Evolutionary conservation across 1,139 yeast genomes (phyloP), one percentile per base, ranked within the genome.

Genomic region (Sugiyamaella grinbergsii): DNA sequence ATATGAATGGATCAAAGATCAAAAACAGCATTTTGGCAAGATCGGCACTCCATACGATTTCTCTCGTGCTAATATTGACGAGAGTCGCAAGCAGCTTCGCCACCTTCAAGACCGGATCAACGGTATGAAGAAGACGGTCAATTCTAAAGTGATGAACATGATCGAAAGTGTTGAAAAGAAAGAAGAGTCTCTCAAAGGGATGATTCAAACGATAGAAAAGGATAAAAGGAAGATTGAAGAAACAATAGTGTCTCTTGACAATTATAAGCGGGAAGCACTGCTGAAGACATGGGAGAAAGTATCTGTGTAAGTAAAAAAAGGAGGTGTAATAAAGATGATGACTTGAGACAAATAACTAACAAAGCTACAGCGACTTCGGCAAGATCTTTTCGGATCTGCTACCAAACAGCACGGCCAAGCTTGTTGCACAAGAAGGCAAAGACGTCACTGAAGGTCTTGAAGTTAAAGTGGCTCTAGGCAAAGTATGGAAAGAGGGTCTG

Each of bases 401-500:
- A 49, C 97, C 98, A 0, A 91, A 90, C 8, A 86, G 96, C 4
- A 86, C 83, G 69, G 95, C 98, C 5, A 90, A 90, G 67, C 76
- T 94, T 56, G 96, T 85, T 2, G 91, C 95, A 0, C 79, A 83
- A 1, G 89, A 88, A 60, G 80, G 81, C 41, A 77, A 79, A 62
- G 95, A 90, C 62, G 88, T 94, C 6, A 87, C 96, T 0, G 81
- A 86, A 58, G 99, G 99, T 22, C 74, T 94, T 26, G 96, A 89
- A 65, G 95, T 94, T 29, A 86, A 84, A 65, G 98, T 94, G 1
- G 83, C 88, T 62, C 73, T 94, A 23, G 98, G 98, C 4, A 82
- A 80, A 47, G 90, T 91, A 7, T 93, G 98, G 98, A 94, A 94
- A 66, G 96, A 91, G 61, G 87, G 96, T 62, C 77, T 94, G 58